These are phyloP conservation scores for Ichthyophonus hoferi DNA, from an alignment of 208 protist species.

Conservation along the genomic window DNA sequence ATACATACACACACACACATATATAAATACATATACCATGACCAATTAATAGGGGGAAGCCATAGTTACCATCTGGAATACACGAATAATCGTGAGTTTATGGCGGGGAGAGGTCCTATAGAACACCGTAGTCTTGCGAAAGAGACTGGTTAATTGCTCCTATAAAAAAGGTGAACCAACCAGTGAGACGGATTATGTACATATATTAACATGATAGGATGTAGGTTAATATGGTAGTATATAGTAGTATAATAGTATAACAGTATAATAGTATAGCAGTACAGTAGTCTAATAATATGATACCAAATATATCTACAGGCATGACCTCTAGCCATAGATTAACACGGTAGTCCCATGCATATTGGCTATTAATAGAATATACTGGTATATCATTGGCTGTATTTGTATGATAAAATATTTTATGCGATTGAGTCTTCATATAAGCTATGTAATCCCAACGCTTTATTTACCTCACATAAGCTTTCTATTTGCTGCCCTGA, in stretches of 20 bases:
- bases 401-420: too few relatives aligned
- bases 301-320: not conserved
- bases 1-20: slow-evolving; percentile 14
- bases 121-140: slow-evolving; percentile 45
- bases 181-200: too few relatives aligned
- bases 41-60: not conserved
- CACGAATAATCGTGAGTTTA: slow-evolving; percentile 53
- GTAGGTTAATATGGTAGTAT: too few relatives aligned
- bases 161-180: too few relatives aligned
- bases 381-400: too few relatives aligned
- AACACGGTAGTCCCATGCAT: too few relatives aligned
- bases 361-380: too few relatives aligned
- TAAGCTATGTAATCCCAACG: too few relatives aligned
- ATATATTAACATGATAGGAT: too few relatives aligned
- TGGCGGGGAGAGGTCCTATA: slow-evolving; percentile 56
- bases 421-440: too few relatives aligned
- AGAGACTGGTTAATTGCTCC: not conserved
- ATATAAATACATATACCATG: not conserved
- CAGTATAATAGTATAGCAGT: too few relatives aligned
- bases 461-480: not conserved
- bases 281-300: not conserved
- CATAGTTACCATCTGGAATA: slow-evolving; percentile 30
- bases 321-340: not conserved
- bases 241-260: too few relatives aligned
- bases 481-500: slow-evolving; percentile 16